phyloP scores from a whole-genome alignment of 176 grass and related monocot genomes.

The Aegilops longissima region DNA sequence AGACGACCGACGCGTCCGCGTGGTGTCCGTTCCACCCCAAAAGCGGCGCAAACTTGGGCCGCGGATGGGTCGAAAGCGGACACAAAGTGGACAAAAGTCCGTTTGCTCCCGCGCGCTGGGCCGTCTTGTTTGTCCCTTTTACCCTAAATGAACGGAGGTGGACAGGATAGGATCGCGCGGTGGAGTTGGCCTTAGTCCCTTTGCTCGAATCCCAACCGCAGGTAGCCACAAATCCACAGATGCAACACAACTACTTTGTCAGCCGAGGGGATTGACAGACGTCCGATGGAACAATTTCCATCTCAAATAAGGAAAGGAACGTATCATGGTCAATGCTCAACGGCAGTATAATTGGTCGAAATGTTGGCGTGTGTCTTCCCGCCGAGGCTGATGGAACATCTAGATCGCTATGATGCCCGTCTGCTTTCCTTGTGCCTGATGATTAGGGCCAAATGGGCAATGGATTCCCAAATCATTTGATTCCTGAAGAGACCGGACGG shows the following conservation, averaged over 20 bases:
- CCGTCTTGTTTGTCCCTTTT: no score
- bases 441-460: conserved; percentile 27
- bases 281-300: no score
- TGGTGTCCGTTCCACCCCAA: no score
- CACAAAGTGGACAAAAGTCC: no score
- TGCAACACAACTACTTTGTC: not conserved
- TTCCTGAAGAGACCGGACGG: not conserved
- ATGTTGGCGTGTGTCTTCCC: not conserved
- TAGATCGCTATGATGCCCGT: conserved; percentile 8
- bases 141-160: no score
- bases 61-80: no score
- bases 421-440: conserved; percentile 31
- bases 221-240: not conserved
- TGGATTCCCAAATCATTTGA: conserved; percentile 38
- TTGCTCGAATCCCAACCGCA: not conserved
- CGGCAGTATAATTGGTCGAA: not conserved
- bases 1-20: no score
- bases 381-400: conserved; percentile 14
- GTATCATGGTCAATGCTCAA: conserved; percentile 11
- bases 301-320: not conserved
- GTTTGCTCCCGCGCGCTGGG: no score
- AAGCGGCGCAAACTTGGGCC: no score
- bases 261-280: not conserved
- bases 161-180: no score
- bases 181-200: no score